Evolutionary conservation across 1,284 basidiomycete species (phyloP), one percentile per base, ranked within the genome.

Genomic region (Inonotus hispidus): DNA sequence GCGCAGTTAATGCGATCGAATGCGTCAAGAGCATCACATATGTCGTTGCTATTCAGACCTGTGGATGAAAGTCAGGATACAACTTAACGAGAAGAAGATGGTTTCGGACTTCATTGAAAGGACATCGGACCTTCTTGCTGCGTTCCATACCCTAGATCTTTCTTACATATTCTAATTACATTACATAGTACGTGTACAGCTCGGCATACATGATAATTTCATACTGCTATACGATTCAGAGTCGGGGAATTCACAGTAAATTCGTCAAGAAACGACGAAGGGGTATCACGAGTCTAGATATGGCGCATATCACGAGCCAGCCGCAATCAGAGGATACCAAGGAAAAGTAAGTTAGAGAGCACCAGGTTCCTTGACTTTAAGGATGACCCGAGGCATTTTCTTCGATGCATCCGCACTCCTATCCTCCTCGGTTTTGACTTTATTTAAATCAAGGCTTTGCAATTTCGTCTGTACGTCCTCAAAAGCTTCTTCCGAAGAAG

Each of bases 371-470:
- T 59, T 63, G 21, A 71, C 62, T 39, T 66, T 66, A 21, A 71
- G 62, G 13, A 71, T 69, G 4, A 71, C 67, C 13, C 70, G 68
- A 16, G 71, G 71, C 14, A 71, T 59, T 58, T 69, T 71, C 67
- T 68, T 71, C 60, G 23, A 14, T 5, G 37, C 16, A 13, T 47
- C 37, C 61, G 19, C 16, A 37, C 23, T 61, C 43, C 10, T 32
- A 27, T 53, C 57, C 23, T 56, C 29, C 41, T 23, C 23, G 23
- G 27, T 7, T 23, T 49, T 49, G 27, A 23, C 27, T 29, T 49
- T 27, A 29, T 55, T 37, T 35, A 60, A 47, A 29, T 50, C 29
- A 14, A 62, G 29, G 39, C 32, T 50, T 49, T 61, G 50, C 23
- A 57, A 46, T 25, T 39, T 27, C 16, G 47, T 55, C 39, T 46